Percentiles rank a stretch among this genome's conserved stretches.
Evolutionary conservation across 2,329 filamentous ascomycete genomes (phyloP).

Genomic region (Aulographum hederae): DNA sequence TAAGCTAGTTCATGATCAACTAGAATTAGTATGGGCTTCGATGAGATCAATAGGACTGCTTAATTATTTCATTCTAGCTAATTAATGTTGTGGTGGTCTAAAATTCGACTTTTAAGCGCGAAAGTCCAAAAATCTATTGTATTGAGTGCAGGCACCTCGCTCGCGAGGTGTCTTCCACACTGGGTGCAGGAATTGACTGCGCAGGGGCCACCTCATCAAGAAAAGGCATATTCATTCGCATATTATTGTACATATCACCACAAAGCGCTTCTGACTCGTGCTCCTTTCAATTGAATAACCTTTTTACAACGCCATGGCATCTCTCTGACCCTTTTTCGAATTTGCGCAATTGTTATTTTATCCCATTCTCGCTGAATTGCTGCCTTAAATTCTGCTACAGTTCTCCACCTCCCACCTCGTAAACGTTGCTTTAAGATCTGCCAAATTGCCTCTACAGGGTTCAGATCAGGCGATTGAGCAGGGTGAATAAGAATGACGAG

Average conservation of each 20-base stretch:
- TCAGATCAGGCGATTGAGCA: background rate
- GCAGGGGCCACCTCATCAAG: too few relatives aligned
- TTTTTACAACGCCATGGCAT: background rate
- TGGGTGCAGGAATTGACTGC: too few relatives aligned
- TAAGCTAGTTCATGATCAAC: too few relatives aligned
- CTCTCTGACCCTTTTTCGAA: background rate
- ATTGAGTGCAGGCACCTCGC: too few relatives aligned
- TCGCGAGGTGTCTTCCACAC: too few relatives aligned
- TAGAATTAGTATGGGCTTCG: too few relatives aligned
- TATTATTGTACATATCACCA: background rate
- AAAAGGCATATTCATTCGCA: too few relatives aligned
- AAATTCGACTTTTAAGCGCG: too few relatives aligned
- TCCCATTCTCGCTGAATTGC: background rate
- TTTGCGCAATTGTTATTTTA: background rate
- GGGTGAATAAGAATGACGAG: background rate
- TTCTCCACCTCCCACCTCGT: background rate
- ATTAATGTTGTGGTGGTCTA: too few relatives aligned
- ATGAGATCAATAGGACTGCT: too few relatives aligned
- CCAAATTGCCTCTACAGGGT: background rate
- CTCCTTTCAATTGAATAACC: background rate
- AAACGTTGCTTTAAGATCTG: background rate
- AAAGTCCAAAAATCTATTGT: too few relatives aligned
- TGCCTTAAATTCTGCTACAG: background rate
- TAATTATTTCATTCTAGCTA: too few relatives aligned
- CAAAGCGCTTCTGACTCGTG: background rate